Base-by-base conservation (phyloP, 2,329 filamentous ascomycete genomes). In the Leptoxyphium fumago region DNA sequence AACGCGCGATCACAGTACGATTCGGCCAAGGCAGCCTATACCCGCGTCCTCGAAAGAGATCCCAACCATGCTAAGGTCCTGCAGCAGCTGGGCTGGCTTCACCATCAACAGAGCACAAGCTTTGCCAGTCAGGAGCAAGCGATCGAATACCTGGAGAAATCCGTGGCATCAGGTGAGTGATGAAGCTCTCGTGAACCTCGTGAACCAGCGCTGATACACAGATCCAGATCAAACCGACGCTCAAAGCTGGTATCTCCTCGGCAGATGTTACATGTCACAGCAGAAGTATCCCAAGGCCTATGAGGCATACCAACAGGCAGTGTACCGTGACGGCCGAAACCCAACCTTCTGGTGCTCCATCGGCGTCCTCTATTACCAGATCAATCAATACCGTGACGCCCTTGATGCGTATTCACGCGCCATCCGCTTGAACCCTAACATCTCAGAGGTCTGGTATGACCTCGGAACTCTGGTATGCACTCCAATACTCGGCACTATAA, bases 331-430 rank as follows among this genome's bases (percentile, higher is more conserved):
- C 61, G 91, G 91, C 29, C 82, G 91, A 54, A 96, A 96, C 62
- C 91, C 91, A 14, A 96, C 91, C 2, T 98, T 96, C 70, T 98
- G 91, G 91, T 96, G 91, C 70, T 96, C 89, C 9, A 98, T 98
- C 60, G 91, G 91, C 62, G 91, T 98, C 13, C 74, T 98, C 47
- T 98, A 98, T 64, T 98, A 96, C 68, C 91, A 96, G 67, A 98
- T 98, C 70, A 98, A 96, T 66, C 91, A 98, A 68, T 98, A 98
- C 67, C 81, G 91, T 46, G 91, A 98, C 70, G 91, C 91, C 2
- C 75, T 98, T 43, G 91, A 98, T 68, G 91, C 91, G 34, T 98
- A 96, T 66, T 95, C 88, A 48, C 84, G 91, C 48, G 91, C 91
- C 40, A 98, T 96, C 56, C 82, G 91, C 45, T 68, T 98, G 55